phyloP scores from a whole-genome alignment of 1,284 basidiomycete species.

The Cutaneotrichosporon sp. region DNA sequence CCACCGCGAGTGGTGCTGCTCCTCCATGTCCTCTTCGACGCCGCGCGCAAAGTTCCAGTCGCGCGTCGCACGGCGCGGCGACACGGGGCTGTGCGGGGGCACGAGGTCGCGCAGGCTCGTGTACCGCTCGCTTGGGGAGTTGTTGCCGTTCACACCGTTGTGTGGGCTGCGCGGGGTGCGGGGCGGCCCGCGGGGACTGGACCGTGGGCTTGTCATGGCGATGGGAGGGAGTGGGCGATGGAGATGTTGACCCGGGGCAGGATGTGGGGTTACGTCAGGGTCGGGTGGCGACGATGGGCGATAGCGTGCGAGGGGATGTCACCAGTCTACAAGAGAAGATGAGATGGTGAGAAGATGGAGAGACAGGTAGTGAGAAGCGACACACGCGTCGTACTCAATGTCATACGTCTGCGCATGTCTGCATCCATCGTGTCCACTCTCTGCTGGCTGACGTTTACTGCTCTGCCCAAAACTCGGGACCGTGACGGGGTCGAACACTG shows the following conservation, averaged over 20 bases:
- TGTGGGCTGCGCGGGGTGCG: background rate
- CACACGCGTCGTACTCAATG: too few species aligned
- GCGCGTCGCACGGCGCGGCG: background rate
- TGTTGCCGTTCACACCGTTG: background rate
- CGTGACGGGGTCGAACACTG: background rate
- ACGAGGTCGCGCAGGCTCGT: constrained; percentile 4
- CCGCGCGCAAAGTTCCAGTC: constrained; percentile 9
- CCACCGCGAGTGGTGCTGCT: background rate
- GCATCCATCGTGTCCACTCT: too few species aligned
- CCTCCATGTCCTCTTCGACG: constrained; percentile 3
- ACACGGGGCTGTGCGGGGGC: background rate
- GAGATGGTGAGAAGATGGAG: background rate
- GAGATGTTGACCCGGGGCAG: background rate
- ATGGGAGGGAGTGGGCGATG: background rate
- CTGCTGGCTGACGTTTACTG: background rate
- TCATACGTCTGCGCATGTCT: too few species aligned
- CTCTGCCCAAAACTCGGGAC: background rate
- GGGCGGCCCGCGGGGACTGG: background rate
- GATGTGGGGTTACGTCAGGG: constrained; percentile 3
- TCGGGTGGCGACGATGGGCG: background rate
- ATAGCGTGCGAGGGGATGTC: background rate
- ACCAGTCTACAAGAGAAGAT: too few species aligned
- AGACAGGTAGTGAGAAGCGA: too few species aligned
- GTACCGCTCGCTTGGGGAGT: background rate
- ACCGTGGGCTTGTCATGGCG: background rate